Conservation (phyloP, 805 yeast species). For the Kuraishia molischiana region DNA sequence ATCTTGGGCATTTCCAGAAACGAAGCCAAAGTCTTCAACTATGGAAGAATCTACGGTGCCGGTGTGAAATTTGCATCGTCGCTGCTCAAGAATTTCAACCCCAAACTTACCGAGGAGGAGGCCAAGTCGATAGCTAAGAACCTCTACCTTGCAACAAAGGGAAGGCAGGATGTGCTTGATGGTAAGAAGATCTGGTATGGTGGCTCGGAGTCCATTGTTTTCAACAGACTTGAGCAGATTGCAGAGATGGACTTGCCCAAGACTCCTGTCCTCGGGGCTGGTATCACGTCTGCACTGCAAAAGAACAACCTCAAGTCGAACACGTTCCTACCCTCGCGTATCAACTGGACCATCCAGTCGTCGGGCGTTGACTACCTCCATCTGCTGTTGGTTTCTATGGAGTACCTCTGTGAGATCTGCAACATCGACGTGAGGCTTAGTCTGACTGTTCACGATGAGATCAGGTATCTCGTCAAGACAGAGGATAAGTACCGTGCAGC, state of each 20-base stretch:
- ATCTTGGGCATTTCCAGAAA: conserved; percentile 83
- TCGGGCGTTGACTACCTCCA: conserved; percentile 97
- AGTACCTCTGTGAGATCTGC: conserved; percentile 59
- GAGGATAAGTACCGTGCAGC: conserved; percentile 72
- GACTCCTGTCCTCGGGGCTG: conserved; percentile 91
- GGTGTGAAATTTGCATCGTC: conserved; percentile 86
- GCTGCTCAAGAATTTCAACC: conserved; percentile 77
- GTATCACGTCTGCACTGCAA: conserved; percentile 78
- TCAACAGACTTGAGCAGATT: conserved; percentile 79
- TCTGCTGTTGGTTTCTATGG: conserved; percentile 77
- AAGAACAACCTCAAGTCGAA: conserved; percentile 53
- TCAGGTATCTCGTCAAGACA: conserved; percentile 68
- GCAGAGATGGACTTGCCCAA: conserved; percentile 74
- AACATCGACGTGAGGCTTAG: conserved; percentile 65
- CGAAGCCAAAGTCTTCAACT: conserved; percentile 92
- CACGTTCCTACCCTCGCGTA: conserved; percentile 76
- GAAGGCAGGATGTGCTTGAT: conserved; percentile 28
- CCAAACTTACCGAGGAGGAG: conserved; percentile 51
- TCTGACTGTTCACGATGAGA: conserved; percentile 92
- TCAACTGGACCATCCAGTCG: conserved; percentile 97
- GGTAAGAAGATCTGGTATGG: conserved; percentile 52
- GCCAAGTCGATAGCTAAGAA: conserved; percentile 56
- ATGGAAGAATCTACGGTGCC: conserved; percentile 97
- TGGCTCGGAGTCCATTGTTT: conserved; percentile 89
- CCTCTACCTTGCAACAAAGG: conserved; percentile 79